Evolutionary conservation across 331 rosid genomes (phyloP), one percentile per base, ranked within the genome.

Genomic region (Quercus lobata): DNA sequence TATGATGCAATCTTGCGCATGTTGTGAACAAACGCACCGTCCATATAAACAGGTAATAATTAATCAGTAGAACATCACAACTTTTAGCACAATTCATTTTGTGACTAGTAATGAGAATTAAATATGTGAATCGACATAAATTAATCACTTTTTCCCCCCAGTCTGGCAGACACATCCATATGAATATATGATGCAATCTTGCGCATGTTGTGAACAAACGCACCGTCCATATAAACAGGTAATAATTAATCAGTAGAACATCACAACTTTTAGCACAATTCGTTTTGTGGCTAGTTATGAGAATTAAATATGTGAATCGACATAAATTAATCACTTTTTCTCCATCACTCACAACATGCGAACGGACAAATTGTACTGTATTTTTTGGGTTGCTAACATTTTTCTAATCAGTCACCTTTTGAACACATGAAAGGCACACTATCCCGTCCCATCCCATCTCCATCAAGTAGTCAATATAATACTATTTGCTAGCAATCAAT

Each of bases 291-390:
- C 3, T 41, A 41, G 49, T 2, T 9, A 9, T 9, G 4, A 9
- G 12, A 0, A 12, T 41, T 41, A 41, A 1, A 9, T 3, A 1
- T 9, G 1, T 9, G 14, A 0, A 41, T 41, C 1, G 1, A 41
- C 0, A 2, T 9, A 41, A 41, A 41, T 1, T 8, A 8, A 24
- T 24, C 24, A 24, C 1, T 24, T 24, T 24, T 24, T 24, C 1
- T 24, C 1, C 24, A 24, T 0, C 14, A 0, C 12, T 41, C 0
- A 9, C 1, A 0, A 41, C 9, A 9, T 2, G 1, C 0, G 0
- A 8, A 0, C 1, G 0, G 0, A 41, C 0, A 41, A 41, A 27
- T 27, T 27, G 30, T 2, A 27, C 30, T 27, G 9, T 41, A 41
- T 9, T 41, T 41, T 41, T 41, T 41, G 14, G 4, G 49, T 2